Evolutionary conservation across 441 rosid genomes (phyloP).

Genomic region (Populus hybrid): DNA sequence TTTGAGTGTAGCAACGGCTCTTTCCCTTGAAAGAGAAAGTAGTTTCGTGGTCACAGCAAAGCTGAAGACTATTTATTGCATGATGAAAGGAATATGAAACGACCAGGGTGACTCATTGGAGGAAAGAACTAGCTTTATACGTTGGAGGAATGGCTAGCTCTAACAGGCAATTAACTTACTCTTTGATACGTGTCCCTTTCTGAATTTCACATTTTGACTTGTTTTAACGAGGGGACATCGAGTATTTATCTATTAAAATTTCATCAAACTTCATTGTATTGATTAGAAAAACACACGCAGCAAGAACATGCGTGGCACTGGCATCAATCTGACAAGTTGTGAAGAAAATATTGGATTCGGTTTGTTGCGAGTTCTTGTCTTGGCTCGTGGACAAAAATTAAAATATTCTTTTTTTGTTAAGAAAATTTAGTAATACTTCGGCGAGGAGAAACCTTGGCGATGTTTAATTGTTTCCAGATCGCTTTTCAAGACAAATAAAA

Average conservation of each 20-base stretch:
- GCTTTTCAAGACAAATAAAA: no score
- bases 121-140: neutral
- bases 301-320: neutral
- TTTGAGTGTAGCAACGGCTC: slow-evolving; percentile 1
- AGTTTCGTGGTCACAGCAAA: neutral
- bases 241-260: no score
- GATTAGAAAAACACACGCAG: neutral
- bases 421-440: neutral
- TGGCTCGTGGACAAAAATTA: neutral
- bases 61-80: slow-evolving; percentile 23
- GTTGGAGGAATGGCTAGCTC: neutral
- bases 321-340: neutral
- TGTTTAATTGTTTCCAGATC: neutral
- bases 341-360: neutral
- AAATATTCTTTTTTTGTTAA: no score
- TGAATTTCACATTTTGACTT: neutral
- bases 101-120: slow-evolving; percentile 19
- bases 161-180: neutral
- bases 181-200: neutral
- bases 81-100: slow-evolving; percentile 17
- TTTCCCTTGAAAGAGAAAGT: slow-evolving; percentile 3
- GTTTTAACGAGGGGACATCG: neutral
- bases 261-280: neutral
- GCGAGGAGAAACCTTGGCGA: neutral
- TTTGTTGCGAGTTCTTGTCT: neutral